Base-by-base conservation (phyloP, 1,139 yeast species). In the Protomyces lactucae-debilis region DNA sequence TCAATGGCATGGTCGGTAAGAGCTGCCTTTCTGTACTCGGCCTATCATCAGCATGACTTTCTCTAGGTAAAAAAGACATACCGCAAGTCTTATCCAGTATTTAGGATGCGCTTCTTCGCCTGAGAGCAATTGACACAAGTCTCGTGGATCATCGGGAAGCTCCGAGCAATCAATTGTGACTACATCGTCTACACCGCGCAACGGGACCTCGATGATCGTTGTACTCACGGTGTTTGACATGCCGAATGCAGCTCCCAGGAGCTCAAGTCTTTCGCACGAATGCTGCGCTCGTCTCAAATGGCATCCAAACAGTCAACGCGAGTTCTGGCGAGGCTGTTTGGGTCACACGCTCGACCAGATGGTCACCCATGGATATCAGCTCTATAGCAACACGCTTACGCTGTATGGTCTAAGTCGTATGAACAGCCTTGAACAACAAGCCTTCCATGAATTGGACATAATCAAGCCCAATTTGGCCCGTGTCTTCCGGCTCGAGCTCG, bases 91-190 rank as follows among this genome's bases (percentile, higher is more conserved):
- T 14, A 60, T 54, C 99, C 99, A 93, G 76, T 85, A 88, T 72
- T 86, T 85, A 61, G 83, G 80, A 40, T 84, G 85, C 68, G 95
- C 86, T 66, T 82, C 83, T 76, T 91, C 97, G 68, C 88, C 89
- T 68, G 87, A 86, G 69, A 93, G 79, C 69, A 93, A 82, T 48
- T 83, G 82, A 70, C 88, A 85, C 70, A 93, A 80, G 72, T 93
- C 98, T 63, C 84, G 81, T 4, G 96, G 88, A 73, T 91, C 96
- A 25, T 88, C 96, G 0, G 97, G 96, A 67, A 92, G 79, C 73
- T 92, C 98, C 80, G 81, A 75, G 84, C 68, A 66, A 39, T 66
- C 88, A 69, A 88, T 83, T 65, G 85, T 81, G 67, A 87, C 93
- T 69, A 87, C 83, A 74, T 87, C 90, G 61, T 86, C 88, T 39